phyloP scores from a whole-genome alignment of 2,329 filamentous ascomycete species.

The Fusarium nanum region DNA sequence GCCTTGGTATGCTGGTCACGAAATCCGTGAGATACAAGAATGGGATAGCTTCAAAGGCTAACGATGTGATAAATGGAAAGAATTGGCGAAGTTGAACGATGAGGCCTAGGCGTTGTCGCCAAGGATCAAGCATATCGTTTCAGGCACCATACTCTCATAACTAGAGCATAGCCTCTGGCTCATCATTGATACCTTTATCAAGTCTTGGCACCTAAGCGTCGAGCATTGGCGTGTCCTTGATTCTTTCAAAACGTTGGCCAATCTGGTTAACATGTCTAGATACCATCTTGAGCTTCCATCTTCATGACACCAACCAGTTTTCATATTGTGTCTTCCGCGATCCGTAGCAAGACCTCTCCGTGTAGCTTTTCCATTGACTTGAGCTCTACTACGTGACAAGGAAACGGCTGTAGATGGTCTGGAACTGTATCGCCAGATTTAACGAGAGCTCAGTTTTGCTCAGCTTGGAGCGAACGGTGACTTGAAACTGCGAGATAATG shows the following conservation, averaged over 20 bases:
- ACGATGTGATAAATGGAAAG: not conserved
- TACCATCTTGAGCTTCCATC: not conserved
- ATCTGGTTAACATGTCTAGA: not conserved
- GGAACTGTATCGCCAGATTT: not conserved
- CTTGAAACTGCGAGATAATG: not conserved
- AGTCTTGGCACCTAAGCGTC: not conserved
- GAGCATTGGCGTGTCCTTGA: not conserved
- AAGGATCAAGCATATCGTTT: not conserved
- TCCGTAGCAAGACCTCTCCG: too few species aligned
- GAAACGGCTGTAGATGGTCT: not conserved
- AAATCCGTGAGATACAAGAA: not conserved
- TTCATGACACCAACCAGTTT: not conserved
- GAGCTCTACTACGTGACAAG: not conserved
- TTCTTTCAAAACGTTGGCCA: not conserved
- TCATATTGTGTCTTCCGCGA: not conserved
- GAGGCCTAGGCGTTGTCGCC: not conserved
- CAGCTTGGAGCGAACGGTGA: not conserved
- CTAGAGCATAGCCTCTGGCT: not conserved
- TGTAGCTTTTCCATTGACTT: not conserved
- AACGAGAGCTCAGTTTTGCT: too few species aligned
- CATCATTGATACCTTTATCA: not conserved
- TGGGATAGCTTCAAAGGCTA: not conserved
- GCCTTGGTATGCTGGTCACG: not conserved
- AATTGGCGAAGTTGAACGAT: not conserved
- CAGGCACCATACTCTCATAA: not conserved